Conservation (phyloP, 2,329 filamentous ascomycete species). For the Fusarium pilosicola region DNA sequence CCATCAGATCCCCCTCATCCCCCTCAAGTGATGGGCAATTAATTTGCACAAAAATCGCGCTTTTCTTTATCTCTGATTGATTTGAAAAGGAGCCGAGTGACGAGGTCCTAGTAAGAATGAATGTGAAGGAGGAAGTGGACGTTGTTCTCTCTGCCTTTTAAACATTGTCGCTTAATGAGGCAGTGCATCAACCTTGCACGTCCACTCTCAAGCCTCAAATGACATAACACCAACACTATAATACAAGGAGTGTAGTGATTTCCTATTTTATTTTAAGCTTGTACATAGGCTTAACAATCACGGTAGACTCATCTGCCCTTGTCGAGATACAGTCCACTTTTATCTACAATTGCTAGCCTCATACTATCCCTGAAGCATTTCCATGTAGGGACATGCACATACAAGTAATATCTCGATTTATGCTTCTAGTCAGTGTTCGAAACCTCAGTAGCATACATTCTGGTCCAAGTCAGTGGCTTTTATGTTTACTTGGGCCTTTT, state of each 20-base stretch:
- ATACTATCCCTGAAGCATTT: neutral
- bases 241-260: neutral
- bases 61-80: neutral
- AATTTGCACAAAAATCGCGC: slow-evolving; percentile 8
- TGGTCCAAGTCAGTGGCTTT: neutral
- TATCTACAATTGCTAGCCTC: neutral
- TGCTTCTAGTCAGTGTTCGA: neutral
- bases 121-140: neutral
- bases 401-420: neutral
- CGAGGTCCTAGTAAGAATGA: neutral
- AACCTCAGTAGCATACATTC: neutral
- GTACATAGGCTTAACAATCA: neutral
- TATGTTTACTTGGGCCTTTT: neutral
- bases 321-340: neutral
- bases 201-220: neutral
- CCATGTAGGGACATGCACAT: neutral
- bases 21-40: slow-evolving; percentile 10
- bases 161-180: slow-evolving; percentile 9
- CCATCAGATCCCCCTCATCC: slow-evolving; percentile 3
- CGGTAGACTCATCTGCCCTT: neutral
- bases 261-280: neutral
- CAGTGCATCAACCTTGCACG: slow-evolving; percentile 19
- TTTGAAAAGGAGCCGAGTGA: neutral
- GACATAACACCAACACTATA: neutral
- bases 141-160: slow-evolving; percentile 5